Percentiles rank a stretch among this genome's conserved stretches.
phyloP scores from a whole-genome alignment of 805 yeast genomes.

The Starmerella apis region DNA sequence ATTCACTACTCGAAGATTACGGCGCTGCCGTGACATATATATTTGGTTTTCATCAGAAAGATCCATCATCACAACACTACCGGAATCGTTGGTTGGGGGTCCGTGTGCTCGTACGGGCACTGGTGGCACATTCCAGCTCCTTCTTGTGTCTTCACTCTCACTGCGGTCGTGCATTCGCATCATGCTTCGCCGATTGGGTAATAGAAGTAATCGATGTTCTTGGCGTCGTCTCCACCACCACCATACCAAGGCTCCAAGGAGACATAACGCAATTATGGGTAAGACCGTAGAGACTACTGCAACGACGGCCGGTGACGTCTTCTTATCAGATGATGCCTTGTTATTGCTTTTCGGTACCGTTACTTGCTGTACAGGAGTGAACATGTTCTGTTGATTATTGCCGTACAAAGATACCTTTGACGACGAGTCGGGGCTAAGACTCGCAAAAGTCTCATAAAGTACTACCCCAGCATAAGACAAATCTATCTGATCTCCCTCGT shows the following conservation, averaged over 20 bases:
- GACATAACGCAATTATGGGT: conserved; percentile 35
- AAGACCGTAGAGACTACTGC: conserved; percentile 41
- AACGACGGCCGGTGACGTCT: conserved; percentile 30
- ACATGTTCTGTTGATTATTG: not conserved
- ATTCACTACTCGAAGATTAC: conserved; percentile 22
- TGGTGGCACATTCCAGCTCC: conserved; percentile 13
- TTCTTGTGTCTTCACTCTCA: not conserved
- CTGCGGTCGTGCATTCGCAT: conserved; percentile 12
- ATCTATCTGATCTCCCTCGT: not conserved
- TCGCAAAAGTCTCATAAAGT: not conserved
- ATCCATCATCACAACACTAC: conserved; percentile 16
- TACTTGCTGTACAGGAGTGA: conserved; percentile 9
- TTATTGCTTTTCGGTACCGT: conserved; percentile 21
- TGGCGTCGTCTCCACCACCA: conserved; percentile 26
- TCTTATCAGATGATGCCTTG: conserved; percentile 6
- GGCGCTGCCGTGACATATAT: conserved; percentile 19
- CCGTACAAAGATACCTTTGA: conserved; percentile 1
- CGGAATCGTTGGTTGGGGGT: conserved; percentile 3
- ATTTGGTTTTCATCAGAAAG: conserved; percentile 15
- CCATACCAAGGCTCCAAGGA: conserved; percentile 30
- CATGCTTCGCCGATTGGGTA: conserved; percentile 18
- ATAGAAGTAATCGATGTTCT: conserved; percentile 21
- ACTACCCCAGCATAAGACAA: not conserved
- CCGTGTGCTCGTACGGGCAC: conserved; percentile 5
- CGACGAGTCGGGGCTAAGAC: not conserved